Base-by-base conservation (phyloP, 2,329 filamentous ascomycete genomes). In the Penicillium psychrosexuale region DNA sequence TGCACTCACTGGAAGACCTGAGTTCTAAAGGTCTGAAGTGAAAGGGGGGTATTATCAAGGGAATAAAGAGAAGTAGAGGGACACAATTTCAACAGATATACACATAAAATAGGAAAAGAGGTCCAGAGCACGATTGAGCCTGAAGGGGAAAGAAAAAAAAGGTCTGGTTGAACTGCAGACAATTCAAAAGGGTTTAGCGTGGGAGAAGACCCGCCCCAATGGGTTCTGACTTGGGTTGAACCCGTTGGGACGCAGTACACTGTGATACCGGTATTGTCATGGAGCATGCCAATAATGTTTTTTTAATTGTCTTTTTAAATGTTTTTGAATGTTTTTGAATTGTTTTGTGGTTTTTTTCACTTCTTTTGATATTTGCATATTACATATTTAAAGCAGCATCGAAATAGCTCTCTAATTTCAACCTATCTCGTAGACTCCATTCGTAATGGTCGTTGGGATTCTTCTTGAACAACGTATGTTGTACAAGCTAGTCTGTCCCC, bases 111-210 rank as follows among this genome's bases (percentile, higher is more conserved):
- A 48, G 33, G 34, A 47, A 59, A 51, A 54, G 40, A 56, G 56
- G 51, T 39, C 43, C 45, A 55, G 48, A 44, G 34, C 57, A 51
- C 57, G 49, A 44, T 47, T 44, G 49, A 46, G 28, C 33, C 34
- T 48, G 47, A 50, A 47, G 43, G 50, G 49, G 40, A 45, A 28
- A 28, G 38, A 48, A 40, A 34, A 57, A 60, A 61, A 57, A 61
- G 58, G 57, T 59, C 47, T 65, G 47, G 68, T 70, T 70, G 68
- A 69, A 69, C 64, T 58, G 61, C 60, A 65, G 57, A 38, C 57
- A 61, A 52, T 68, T 66, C 46, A 59, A 74, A 67, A 19, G 13
- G 70, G 72, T 58, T 65, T 74, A 71, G 72, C 63, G 66, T 37
- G 11, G 11, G 11, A 30, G 5, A 3, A 22, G 58, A 53, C 59